Evolutionary conservation across 2,329 filamentous ascomycete genomes (phyloP).

Genomic region (Dissoconium aciculare): DNA sequence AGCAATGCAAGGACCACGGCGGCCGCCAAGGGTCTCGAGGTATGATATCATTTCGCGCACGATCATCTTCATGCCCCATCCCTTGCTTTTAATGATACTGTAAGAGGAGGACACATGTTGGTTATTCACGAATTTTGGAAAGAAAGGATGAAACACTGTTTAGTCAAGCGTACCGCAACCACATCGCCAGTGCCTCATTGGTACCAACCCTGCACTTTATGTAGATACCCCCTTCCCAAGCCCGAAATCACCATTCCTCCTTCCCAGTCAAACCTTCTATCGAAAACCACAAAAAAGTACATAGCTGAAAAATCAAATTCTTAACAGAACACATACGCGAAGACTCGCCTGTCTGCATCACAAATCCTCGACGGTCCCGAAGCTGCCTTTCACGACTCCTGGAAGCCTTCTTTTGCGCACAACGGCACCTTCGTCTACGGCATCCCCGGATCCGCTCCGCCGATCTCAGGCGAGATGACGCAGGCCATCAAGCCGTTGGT

Average conservation of each 20-base stretch:
- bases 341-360: constrained; percentile 32
- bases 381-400: constrained; percentile 53
- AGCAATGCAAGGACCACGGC: constrained; percentile 27
- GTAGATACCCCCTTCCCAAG: too few species aligned
- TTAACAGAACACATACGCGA: constrained; percentile 20
- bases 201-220: too few species aligned
- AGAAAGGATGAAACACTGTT: too few species aligned
- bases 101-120: too few species aligned
- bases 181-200: too few species aligned
- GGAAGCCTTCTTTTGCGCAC: constrained; percentile 67
- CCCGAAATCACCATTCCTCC: constrained; percentile 2
- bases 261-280: constrained; percentile 3
- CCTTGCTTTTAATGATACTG: not conserved
- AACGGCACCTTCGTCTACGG: constrained; percentile 58
- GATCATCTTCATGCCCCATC: constrained; percentile 1
- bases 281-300: constrained; percentile 14
- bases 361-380: constrained; percentile 50
- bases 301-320: constrained; percentile 22
- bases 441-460: constrained; percentile 29
- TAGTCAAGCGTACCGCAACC: too few species aligned
- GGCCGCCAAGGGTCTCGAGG: constrained; percentile 41
- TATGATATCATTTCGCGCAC: constrained; percentile 44
- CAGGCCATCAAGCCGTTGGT: constrained; percentile 44
- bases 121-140: not conserved
- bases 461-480: constrained; percentile 36